A percentile compares a stretch with the other conserved stretches of the same genome.
phyloP scores from a whole-genome alignment of 2,329 filamentous ascomycete genomes.

The Calonectria henricotiae region DNA sequence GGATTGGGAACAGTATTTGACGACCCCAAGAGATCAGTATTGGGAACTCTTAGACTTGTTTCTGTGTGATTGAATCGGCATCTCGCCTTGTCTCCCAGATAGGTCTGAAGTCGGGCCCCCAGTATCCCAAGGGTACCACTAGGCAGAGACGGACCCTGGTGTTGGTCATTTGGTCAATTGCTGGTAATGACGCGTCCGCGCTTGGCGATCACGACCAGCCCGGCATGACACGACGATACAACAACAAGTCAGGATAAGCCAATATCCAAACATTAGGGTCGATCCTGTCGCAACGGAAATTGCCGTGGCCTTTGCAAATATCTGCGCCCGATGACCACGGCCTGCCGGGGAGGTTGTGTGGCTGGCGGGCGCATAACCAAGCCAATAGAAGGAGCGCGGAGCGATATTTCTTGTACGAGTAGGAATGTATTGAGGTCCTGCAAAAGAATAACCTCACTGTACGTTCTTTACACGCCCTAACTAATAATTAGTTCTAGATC shows the following conservation, averaged over 20 bases:
- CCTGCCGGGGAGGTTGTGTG: background rate
- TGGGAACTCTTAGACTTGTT: background rate
- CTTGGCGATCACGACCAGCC: background rate
- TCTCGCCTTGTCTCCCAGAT: background rate
- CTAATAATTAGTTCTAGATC: background rate
- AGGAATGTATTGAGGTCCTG: slow-evolving; percentile 14
- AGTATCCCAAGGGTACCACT: background rate
- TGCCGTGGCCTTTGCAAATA: background rate
- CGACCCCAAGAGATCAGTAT: too few species aligned
- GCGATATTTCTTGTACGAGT: background rate
- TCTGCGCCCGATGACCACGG: background rate
- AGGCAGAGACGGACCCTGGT: background rate
- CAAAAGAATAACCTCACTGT: background rate
- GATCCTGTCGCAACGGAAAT: background rate
- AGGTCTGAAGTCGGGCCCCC: background rate
- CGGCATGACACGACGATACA: too few species aligned
- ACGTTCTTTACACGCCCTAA: background rate
- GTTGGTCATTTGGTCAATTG: background rate
- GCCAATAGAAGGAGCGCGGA: background rate
- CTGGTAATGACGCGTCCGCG: background rate
- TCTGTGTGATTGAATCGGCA: background rate
- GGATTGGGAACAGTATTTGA: too few species aligned
- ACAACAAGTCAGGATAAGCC: background rate
- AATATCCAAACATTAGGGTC: background rate
- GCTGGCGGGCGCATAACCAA: background rate